These are phyloP conservation scores for Aspergillus pseudonomiae DNA, from an alignment of 2,329 filamentous ascomycete species.

Conservation along the genomic window DNA sequence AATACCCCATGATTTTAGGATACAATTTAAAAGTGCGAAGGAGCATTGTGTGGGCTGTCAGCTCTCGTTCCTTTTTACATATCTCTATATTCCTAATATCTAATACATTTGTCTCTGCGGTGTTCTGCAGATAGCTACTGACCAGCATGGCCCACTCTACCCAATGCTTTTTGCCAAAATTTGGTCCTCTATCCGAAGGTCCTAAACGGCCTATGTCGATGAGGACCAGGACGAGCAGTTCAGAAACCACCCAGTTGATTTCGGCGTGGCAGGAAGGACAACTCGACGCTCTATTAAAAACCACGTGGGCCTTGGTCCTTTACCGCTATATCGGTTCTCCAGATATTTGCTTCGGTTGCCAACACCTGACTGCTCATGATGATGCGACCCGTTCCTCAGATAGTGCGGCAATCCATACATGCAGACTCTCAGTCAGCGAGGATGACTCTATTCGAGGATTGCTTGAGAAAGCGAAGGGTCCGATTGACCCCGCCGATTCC, in stretches of 20 bases:
- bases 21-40: conserved; percentile 18
- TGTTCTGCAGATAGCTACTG: conserved; percentile 11
- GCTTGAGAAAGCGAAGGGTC: conserved; percentile 29
- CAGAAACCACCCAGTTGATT: conserved; percentile 34
- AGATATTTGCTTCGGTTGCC: conserved; percentile 51
- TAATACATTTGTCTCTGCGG: not conserved
- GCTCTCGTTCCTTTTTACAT: conserved; percentile 1
- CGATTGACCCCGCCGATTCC: conserved; percentile 12
- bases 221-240: conserved; percentile 34
- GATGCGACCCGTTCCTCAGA: conserved; percentile 18
- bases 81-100: not conserved
- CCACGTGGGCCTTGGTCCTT: conserved; percentile 51
- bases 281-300: conserved; percentile 37
- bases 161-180: conserved; percentile 40
- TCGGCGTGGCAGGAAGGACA: conserved; percentile 33
- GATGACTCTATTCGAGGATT: conserved; percentile 31
- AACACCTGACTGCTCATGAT: not conserved
- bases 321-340: conserved; percentile 51
- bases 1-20: not conserved
- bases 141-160: conserved; percentile 31
- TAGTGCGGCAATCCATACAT: conserved; percentile 21
- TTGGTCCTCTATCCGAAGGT: conserved; percentile 32
- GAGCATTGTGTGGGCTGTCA: conserved; percentile 6
- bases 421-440: conserved; percentile 34
- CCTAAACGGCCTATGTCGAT: conserved; percentile 40